A percentile compares a stretch with the other conserved stretches of the same genome.
These are phyloP conservation scores for carrot (Daucus carota) DNA, from an alignment of 129 eudicot genomes.

Conservation along the genomic window DH1_v3.0 NC_030383.2:38220001-38220500, in stretches of 20 bases:
- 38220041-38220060: slow-evolving; percentile 33
- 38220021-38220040: slow-evolving; percentile 31
- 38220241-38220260: slow-evolving; percentile 69
- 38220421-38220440: slow-evolving; percentile 25
- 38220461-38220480: slow-evolving; percentile 20
- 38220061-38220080: slow-evolving; percentile 17
- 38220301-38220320: slow-evolving; percentile 63
- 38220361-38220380: slow-evolving; percentile 66
- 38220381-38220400: slow-evolving; percentile 59
- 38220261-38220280: slow-evolving; percentile 83
- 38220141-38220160: slow-evolving; percentile 51
- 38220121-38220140: slow-evolving; percentile 28
- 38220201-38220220: slow-evolving; percentile 87
- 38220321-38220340: slow-evolving; percentile 74
- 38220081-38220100: slow-evolving; percentile 56
- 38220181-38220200: slow-evolving; percentile 46
- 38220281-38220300: slow-evolving; percentile 53
- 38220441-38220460: slow-evolving; percentile 22
- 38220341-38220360: slow-evolving; percentile 45
- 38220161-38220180: slow-evolving; percentile 22
- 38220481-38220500: slow-evolving; percentile 13
- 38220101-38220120: slow-evolving; percentile 35
- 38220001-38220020: slow-evolving; percentile 27
- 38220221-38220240: slow-evolving; percentile 73
- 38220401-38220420: slow-evolving; percentile 50